Percentiles rank a stretch among this genome's conserved stretches.
These are phyloP conservation scores for Williopsis jadinii DNA, from an alignment of 1,139 yeast genomes.

Conservation along the genomic window DNA sequence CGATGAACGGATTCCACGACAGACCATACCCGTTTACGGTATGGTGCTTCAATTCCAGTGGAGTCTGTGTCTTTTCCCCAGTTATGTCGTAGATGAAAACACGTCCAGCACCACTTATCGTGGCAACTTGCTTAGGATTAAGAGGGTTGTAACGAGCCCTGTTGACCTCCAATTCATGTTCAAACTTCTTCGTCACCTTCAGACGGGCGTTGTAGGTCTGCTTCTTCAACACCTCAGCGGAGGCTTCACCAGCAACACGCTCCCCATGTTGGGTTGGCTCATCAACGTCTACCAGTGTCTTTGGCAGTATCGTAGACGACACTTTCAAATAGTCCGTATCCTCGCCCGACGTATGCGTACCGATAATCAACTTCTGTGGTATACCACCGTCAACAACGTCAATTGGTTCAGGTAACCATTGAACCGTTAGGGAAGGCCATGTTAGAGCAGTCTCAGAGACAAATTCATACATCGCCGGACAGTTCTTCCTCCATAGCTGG, in stretches of 20 bases:
- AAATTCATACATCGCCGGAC: slow-evolving; percentile 74
- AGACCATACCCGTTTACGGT: slow-evolving; percentile 66
- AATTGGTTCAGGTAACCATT: slow-evolving; percentile 53
- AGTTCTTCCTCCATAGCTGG: slow-evolving; percentile 71
- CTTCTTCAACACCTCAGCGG: slow-evolving; percentile 25
- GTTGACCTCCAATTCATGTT: slow-evolving; percentile 58
- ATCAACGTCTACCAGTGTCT: slow-evolving; percentile 19
- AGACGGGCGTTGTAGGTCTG: slow-evolving; percentile 40
- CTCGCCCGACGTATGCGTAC: slow-evolving; percentile 83
- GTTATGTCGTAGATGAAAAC: slow-evolving; percentile 52
- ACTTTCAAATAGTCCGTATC: slow-evolving; percentile 73
- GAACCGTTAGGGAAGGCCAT: slow-evolving; percentile 77
- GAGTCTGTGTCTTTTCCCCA: slow-evolving; percentile 28
- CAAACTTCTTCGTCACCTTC: slow-evolving; percentile 53
- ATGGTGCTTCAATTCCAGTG: slow-evolving; percentile 41
- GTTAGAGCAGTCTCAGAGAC: slow-evolving; percentile 71
- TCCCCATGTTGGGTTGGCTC: slow-evolving; percentile 4
- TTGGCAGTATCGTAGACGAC: slow-evolving; percentile 68
- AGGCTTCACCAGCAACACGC: slow-evolving; percentile 15
- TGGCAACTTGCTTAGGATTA: slow-evolving; percentile 58
- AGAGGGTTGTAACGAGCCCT: slow-evolving; percentile 82
- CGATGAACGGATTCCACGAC: slow-evolving; percentile 46
- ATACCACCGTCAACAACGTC: slow-evolving; percentile 8
- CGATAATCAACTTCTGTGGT: slow-evolving; percentile 48
- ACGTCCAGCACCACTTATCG: slow-evolving; percentile 72